These are phyloP conservation scores for Salvia sclarea DNA, from an alignment of 305 asterid genomes.

Conservation along the genomic window DNA sequence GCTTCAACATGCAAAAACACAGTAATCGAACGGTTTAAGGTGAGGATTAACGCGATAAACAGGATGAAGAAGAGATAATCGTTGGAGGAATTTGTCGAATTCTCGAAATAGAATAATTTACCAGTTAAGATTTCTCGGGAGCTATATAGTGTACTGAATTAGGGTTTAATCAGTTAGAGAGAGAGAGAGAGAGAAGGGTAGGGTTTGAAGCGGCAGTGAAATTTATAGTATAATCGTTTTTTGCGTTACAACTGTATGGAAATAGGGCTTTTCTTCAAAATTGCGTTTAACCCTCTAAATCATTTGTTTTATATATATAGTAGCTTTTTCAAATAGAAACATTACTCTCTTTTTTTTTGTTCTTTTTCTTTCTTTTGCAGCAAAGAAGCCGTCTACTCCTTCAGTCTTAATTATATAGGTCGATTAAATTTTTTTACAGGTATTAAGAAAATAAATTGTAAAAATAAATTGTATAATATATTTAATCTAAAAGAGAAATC, in stretches of 20 bases:
- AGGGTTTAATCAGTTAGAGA: conserved; percentile 30
- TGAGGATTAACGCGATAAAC: neutral
- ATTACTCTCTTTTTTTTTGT: too few relatives aligned
- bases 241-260: conserved; percentile 3
- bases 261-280: conserved; percentile 18
- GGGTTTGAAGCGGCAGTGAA: conserved; percentile 41
- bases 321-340: too few relatives aligned
- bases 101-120: conserved; percentile 16
- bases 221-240: conserved; percentile 34
- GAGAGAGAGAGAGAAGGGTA: conserved; percentile 3
- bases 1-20: conserved; percentile 33
- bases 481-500: too few relatives aligned
- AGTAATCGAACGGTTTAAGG: neutral
- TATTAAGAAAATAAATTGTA: too few relatives aligned
- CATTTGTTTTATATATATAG: neutral
- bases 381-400: too few relatives aligned
- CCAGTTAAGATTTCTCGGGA: conserved; percentile 26
- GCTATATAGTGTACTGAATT: neutral
- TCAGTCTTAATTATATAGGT: too few relatives aligned
- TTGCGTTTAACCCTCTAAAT: neutral
- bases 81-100: neutral
- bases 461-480: too few relatives aligned
- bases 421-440: too few relatives aligned
- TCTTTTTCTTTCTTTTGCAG: too few relatives aligned
- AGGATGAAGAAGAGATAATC: neutral